Percentiles rank a stretch among this genome's conserved stretches.
phyloP scores from a whole-genome alignment of 257 asterid species.

The Gentiana dahurica region DNA sequence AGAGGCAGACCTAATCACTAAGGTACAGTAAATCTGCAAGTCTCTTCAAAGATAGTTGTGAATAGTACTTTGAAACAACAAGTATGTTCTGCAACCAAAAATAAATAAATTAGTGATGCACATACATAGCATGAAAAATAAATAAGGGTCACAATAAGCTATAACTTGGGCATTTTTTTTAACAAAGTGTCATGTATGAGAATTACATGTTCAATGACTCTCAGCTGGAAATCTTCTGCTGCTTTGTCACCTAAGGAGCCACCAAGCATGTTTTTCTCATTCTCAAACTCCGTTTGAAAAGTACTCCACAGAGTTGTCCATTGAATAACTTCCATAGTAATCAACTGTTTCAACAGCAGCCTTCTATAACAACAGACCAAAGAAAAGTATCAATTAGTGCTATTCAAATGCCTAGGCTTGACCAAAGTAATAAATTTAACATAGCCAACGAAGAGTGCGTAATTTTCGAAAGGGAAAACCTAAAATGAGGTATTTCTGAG shows the following conservation, averaged over 20 bases:
- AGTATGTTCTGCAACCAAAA: slow-evolving; percentile 71
- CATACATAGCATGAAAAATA: not conserved
- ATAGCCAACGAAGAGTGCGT: not conserved
- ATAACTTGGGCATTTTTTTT: not conserved
- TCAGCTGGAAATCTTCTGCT: slow-evolving; percentile 73
- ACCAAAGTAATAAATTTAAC: no score
- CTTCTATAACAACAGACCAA: slow-evolving; percentile 20
- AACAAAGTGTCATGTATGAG: not conserved
- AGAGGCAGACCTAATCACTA: slow-evolving; percentile 44
- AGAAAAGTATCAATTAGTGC: not conserved
- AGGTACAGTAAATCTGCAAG: slow-evolving; percentile 85
- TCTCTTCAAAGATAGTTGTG: slow-evolving; percentile 81
- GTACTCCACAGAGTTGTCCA: slow-evolving; percentile 82
- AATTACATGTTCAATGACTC: slow-evolving; percentile 92
- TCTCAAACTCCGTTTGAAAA: slow-evolving; percentile 85
- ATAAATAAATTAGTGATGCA: not conserved
- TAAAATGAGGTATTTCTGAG: slow-evolving; percentile 85
- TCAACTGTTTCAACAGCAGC: slow-evolving; percentile 66
- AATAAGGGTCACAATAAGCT: not conserved
- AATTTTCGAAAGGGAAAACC: slow-evolving; percentile 20
- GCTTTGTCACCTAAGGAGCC: slow-evolving; percentile 87
- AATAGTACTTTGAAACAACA: slow-evolving; percentile 87
- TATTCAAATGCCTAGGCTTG: not conserved
- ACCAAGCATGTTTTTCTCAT: slow-evolving; percentile 77
- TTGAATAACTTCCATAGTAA: slow-evolving; percentile 91